Evolutionary conservation across 257 asterid genomes (phyloP).

Genomic region (Avicennia marina): DNA sequence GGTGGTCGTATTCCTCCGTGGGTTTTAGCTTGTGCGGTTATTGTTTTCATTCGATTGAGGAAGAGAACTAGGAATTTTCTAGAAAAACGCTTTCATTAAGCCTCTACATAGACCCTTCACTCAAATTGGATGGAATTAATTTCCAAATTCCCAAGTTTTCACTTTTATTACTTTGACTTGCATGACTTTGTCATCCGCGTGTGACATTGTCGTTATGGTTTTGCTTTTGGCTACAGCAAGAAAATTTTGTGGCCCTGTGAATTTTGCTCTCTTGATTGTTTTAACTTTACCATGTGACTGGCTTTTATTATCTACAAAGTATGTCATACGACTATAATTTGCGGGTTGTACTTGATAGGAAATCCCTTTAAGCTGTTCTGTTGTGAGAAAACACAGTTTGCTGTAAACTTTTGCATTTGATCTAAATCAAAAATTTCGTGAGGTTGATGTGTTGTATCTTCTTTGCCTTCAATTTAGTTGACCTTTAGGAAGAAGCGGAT

Average conservation of each 20-base stretch:
- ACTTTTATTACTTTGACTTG: slow-evolving; percentile 1
- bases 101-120: no score
- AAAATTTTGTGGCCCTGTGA: slow-evolving; percentile 1
- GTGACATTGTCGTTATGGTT: slow-evolving; percentile 5
- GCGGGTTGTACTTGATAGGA: not conserved
- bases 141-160: slow-evolving; percentile 2
- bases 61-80: slow-evolving; percentile 68
- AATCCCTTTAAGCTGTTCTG: not conserved
- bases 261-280: slow-evolving; percentile 8
- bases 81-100: slow-evolving; percentile 32
- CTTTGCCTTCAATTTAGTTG: not conserved
- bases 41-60: slow-evolving; percentile 77
- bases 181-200: slow-evolving; percentile 6
- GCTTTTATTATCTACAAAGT: not conserved
- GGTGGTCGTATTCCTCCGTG: slow-evolving; percentile 59
- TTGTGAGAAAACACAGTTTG: not conserved
- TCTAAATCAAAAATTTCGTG: not conserved
- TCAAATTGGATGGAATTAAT: no score
- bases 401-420: slow-evolving; percentile 3
- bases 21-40: slow-evolving; percentile 80
- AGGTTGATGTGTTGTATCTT: not conserved
- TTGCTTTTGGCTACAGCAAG: slow-evolving; percentile 11
- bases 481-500: not conserved
- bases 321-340: not conserved
- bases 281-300: slow-evolving; percentile 7